phyloP scores from a whole-genome alignment of 495 filamentous ascomycete species.

The Podospora tetraspora region DNA sequence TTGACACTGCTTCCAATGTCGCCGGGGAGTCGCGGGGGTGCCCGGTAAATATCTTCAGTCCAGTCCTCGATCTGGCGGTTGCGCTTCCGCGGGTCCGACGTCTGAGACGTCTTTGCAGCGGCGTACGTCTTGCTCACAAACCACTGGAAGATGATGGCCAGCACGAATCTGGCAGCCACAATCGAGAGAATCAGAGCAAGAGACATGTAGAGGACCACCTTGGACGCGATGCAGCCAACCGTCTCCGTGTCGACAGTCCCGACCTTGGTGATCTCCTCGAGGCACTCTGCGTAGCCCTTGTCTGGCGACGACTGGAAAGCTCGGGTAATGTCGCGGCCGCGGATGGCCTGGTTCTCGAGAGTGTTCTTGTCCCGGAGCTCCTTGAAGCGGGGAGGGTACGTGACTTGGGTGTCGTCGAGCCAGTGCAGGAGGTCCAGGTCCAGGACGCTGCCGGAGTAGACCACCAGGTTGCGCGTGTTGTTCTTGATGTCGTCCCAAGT shows the following conservation, averaged over 20 bases:
- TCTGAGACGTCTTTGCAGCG: conserved; percentile 65
- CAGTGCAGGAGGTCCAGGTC: conserved; percentile 87
- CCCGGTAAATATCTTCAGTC: conserved; percentile 94
- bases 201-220: conserved; percentile 94
- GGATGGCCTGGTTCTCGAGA: conserved; percentile 60
- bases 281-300: conserved; percentile 76
- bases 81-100: conserved; percentile 67
- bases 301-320: conserved; percentile 71
- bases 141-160: conserved; percentile 95
- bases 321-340: conserved; percentile 86
- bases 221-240: conserved; percentile 93
- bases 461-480: conserved; percentile 76
- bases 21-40: conserved; percentile 67
- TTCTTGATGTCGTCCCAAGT: conserved; percentile 96
- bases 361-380: conserved; percentile 54
- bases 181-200: conserved; percentile 90
- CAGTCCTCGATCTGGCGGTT: conserved; percentile 96
- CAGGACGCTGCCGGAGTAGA: conserved; percentile 90
- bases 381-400: conserved; percentile 70
- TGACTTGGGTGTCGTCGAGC: conserved; percentile 85
- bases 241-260: conserved; percentile 94
- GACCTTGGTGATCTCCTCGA: conserved; percentile 89
- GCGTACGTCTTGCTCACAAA: conserved; percentile 80
- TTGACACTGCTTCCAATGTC: conserved; percentile 58
- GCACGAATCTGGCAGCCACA: conserved; percentile 76